A percentile compares a stretch with the other conserved stretches of the same genome.
Evolutionary conservation across 495 filamentous ascomycete species (phyloP).

Genomic region (Lasiosphaeria hispida): DNA sequence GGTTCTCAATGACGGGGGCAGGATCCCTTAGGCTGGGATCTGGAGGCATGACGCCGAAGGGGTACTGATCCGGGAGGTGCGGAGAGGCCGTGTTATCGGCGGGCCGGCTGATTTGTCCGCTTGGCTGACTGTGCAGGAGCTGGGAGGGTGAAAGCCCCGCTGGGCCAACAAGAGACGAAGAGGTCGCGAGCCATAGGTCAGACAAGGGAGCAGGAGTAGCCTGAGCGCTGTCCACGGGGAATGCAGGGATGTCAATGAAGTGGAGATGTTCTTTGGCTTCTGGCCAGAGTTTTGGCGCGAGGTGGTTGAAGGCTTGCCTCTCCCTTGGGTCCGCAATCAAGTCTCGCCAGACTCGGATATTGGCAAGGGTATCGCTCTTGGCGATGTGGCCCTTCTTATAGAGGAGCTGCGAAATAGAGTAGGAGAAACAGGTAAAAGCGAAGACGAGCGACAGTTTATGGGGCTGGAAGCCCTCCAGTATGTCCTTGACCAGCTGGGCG

Average conservation of each 20-base stretch:
- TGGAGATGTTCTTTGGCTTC: constrained; percentile 23
- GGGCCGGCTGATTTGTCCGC: too few relatives aligned
- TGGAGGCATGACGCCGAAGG: too few relatives aligned
- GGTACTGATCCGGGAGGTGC: too few relatives aligned
- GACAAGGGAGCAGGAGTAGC: neutral
- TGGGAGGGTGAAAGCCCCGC: too few relatives aligned
- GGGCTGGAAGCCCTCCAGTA: constrained; percentile 14
- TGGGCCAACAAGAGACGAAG: too few relatives aligned
- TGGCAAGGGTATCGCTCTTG: constrained; percentile 19
- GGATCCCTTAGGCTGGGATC: too few relatives aligned
- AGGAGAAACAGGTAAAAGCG: constrained; percentile 22
- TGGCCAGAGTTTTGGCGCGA: constrained; percentile 21
- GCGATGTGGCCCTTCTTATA: constrained; percentile 14
- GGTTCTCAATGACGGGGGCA: too few relatives aligned
- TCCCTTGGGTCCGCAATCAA: constrained; percentile 18
- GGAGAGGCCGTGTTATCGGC: too few relatives aligned
- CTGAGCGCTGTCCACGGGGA: neutral
- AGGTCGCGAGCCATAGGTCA: too few relatives aligned
- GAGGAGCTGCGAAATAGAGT: constrained; percentile 21
- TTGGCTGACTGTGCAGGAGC: too few relatives aligned
- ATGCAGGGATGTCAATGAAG: constrained; percentile 11
- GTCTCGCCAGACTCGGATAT: constrained; percentile 15
- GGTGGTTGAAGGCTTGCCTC: constrained; percentile 16
- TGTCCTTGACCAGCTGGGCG: constrained; percentile 16
- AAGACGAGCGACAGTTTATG: constrained; percentile 15